Evolutionary conservation across 495 filamentous ascomycete genomes (phyloP).

Genomic region (Sphaerosporella brunnea): DNA sequence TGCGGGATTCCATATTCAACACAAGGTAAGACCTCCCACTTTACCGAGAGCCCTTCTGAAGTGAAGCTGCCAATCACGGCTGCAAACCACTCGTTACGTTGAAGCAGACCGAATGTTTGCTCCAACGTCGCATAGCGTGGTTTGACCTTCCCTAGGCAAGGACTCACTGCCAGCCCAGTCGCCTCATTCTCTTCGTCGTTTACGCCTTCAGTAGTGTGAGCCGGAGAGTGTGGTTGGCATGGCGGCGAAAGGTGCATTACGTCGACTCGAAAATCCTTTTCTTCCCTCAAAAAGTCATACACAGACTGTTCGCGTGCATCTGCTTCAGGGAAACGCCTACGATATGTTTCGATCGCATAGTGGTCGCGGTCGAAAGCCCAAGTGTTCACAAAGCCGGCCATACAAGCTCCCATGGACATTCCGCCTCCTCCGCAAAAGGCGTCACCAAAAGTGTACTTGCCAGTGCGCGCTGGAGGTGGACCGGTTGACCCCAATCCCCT

Average conservation of each 20-base stretch:
- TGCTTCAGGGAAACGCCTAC: conserved; percentile 38
- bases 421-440: conserved; percentile 25
- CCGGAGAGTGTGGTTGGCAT: conserved; percentile 66
- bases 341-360: conserved; percentile 18
- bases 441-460: conserved; percentile 25
- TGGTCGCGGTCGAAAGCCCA: conserved; percentile 24
- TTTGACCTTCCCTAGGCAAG: conserved; percentile 40
- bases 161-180: conserved; percentile 44
- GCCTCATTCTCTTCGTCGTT: conserved; percentile 61
- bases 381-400: conserved; percentile 15
- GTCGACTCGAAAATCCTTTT: conserved; percentile 36
- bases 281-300: conserved; percentile 31
- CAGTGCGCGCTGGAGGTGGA: not conserved
- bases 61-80: conserved; percentile 48
- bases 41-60: conserved; percentile 48
- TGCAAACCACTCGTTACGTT: conserved; percentile 40
- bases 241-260: conserved; percentile 68
- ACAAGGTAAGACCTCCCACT: conserved; percentile 37
- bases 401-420: conserved; percentile 20
- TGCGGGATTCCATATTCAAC: conserved; percentile 46
- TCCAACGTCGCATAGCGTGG: conserved; percentile 70
- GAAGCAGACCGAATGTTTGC: conserved; percentile 52
- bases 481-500: conserved; percentile 14
- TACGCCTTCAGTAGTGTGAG: conserved; percentile 45
- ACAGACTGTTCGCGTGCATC: conserved; percentile 31